phyloP scores from a whole-genome alignment of 305 asterid genomes.

The Caryopteris hybrid region DNA sequence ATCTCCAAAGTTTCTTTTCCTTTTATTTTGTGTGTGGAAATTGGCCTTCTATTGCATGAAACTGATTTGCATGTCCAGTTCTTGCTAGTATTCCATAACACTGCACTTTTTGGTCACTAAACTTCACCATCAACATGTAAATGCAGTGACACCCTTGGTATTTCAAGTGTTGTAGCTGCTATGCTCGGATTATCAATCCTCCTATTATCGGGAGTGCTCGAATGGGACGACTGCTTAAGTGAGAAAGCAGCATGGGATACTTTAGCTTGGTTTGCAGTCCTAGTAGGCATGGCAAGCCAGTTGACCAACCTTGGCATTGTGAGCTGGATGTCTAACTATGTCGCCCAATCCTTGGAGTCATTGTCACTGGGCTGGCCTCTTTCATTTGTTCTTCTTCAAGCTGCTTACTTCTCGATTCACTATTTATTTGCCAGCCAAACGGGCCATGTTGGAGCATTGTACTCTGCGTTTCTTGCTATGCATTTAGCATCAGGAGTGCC shows the following conservation, averaged over 20 bases:
- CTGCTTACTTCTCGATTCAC: conserved; percentile 69
- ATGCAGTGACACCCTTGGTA: conserved; percentile 65
- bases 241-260: conserved; percentile 99
- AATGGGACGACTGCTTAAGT: conserved; percentile 86
- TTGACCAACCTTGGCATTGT: conserved; percentile 72
- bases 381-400: conserved; percentile 72
- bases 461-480: conserved; percentile 93
- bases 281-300: conserved; percentile 90
- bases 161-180: conserved; percentile 79
- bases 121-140: background rate
- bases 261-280: conserved; percentile 80
- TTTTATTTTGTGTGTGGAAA: too few species aligned
- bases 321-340: conserved; percentile 69
- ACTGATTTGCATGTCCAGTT: too few species aligned
- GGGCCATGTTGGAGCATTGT: conserved; percentile 91
- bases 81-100: background rate
- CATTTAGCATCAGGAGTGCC: conserved; percentile 88
- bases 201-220: conserved; percentile 63
- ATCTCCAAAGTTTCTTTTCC: too few species aligned
- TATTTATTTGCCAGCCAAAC: conserved; percentile 89
- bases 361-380: conserved; percentile 83
- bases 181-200: conserved; percentile 84
- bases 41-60: too few species aligned
- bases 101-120: background rate
- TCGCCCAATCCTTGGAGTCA: conserved; percentile 48